Conservation (phyloP, 768 basidiomycete genomes). For the Mycena crocata region DNA sequence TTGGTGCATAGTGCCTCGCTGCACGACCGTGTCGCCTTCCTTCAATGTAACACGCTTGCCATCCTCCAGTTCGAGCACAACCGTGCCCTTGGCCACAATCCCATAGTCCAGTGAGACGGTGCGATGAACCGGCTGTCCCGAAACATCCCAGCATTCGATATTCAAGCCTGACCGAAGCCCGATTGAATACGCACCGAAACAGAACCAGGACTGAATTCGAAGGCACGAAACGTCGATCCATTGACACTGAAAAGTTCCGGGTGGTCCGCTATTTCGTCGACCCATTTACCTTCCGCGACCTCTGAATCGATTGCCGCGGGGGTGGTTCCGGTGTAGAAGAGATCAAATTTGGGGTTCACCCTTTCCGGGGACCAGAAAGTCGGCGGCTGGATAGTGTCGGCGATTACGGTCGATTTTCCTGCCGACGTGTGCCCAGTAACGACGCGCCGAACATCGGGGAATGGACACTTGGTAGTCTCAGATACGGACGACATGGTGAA, state of each 20-base stretch:
- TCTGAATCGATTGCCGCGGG: conserved; percentile 19
- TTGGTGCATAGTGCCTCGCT: conserved; percentile 38
- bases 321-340: not conserved
- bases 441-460: conserved; percentile 36
- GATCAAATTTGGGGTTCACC: conserved; percentile 12
- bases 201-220: conserved; percentile 32
- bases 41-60: conserved; percentile 31
- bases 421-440: conserved; percentile 36
- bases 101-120: conserved; percentile 37
- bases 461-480: conserved; percentile 3
- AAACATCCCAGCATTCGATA: not conserved
- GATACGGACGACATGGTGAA: conserved; percentile 4
- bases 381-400: conserved; percentile 18
- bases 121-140: conserved; percentile 30
- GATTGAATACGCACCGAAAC: conserved; percentile 8
- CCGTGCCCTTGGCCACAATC: conserved; percentile 30
- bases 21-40: conserved; percentile 37
- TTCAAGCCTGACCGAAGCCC: not conserved
- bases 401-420: conserved; percentile 34
- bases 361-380: not conserved
- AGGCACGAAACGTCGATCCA: conserved; percentile 30
- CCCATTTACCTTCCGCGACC: conserved; percentile 16
- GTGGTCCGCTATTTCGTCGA: conserved; percentile 24
- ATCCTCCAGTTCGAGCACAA: conserved; percentile 35
- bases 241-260: conserved; percentile 17